Conservation (phyloP, 2,329 filamentous ascomycete genomes). For the Monosporascus sp. region DNA sequence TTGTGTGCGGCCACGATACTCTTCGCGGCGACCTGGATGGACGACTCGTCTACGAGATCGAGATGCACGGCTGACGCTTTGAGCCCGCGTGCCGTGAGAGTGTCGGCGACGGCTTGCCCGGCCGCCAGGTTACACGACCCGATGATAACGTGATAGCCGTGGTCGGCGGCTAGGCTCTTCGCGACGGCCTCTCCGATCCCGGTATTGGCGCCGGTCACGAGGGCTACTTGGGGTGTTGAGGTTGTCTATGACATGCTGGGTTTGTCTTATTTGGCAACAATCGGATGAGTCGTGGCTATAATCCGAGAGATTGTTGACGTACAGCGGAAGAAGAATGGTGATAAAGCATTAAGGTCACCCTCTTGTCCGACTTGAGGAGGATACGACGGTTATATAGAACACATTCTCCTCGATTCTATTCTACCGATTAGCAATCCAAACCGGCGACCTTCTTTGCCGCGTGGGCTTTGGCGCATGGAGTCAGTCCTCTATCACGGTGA, state of each 20-base stretch:
- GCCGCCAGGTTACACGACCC: conserved; percentile 2
- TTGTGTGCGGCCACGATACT: conserved; percentile 11
- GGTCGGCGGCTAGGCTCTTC: conserved; percentile 1
- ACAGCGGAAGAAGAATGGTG: background rate
- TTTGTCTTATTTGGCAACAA: background rate
- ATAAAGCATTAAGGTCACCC: background rate
- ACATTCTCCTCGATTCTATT: too few species aligned
- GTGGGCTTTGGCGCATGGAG: too few species aligned
- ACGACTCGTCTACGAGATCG: conserved; percentile 10
- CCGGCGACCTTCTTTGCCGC: too few species aligned
- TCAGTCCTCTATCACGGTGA: too few species aligned
- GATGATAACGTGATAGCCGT: conserved; percentile 7
- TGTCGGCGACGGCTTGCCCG: background rate
- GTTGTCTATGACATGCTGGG: background rate
- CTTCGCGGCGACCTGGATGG: conserved; percentile 19
- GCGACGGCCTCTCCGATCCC: conserved; percentile 6
- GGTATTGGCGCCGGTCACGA: conserved; percentile 6
- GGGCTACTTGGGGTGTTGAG: conserved; percentile 1
- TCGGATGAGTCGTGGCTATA: background rate
- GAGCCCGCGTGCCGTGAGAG: background rate
- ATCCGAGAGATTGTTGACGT: background rate
- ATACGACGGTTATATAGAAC: background rate
- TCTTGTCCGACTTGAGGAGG: background rate
- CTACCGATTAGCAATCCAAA: too few species aligned
- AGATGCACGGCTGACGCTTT: conserved; percentile 5